phyloP scores from a whole-genome alignment of 2,329 filamentous ascomycete genomes.

The Colletotrichum limetticola region DNA sequence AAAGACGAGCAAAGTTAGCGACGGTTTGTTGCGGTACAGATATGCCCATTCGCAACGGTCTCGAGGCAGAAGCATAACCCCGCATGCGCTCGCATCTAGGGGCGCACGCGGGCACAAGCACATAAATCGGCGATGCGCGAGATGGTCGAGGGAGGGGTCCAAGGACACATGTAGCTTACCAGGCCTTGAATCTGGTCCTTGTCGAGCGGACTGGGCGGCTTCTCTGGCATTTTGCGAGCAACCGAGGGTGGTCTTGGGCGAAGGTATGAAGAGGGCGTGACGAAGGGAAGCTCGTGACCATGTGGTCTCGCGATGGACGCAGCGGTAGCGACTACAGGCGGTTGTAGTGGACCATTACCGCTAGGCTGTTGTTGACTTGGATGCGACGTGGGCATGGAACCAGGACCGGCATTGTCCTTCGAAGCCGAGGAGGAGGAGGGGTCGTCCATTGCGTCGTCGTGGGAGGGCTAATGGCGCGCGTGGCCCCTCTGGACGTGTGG shows the following conservation, averaged over 20 bases:
- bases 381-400: slow-evolving; percentile 33
- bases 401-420: slow-evolving; percentile 33
- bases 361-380: slow-evolving; percentile 29
- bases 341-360: slow-evolving; percentile 32
- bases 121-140: slow-evolving; percentile 8
- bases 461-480: slow-evolving; percentile 33
- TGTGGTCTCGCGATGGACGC: slow-evolving; percentile 37
- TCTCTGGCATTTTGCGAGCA: slow-evolving; percentile 38
- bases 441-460: slow-evolving; percentile 35
- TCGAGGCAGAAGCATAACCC: slow-evolving; percentile 22
- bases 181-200: slow-evolving; percentile 82
- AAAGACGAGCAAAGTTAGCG: slow-evolving; percentile 32
- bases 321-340: slow-evolving; percentile 37
- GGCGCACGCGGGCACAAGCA: slow-evolving; percentile 4
- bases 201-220: slow-evolving; percentile 70
- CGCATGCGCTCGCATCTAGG: slow-evolving; percentile 22
- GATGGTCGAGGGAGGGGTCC: slow-evolving; percentile 10
- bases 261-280: slow-evolving; percentile 70
- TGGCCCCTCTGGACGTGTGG: slow-evolving; percentile 31
- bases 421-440: slow-evolving; percentile 34
- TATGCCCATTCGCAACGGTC: slow-evolving; percentile 20
- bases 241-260: slow-evolving; percentile 44
- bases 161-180: slow-evolving; percentile 60
- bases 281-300: slow-evolving; percentile 65
- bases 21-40: slow-evolving; percentile 9